A percentile compares a stretch with the other conserved stretches of the same genome.
Conservation (phyloP, 768 basidiomycete species). For the Termitomyces sp. region DNA sequence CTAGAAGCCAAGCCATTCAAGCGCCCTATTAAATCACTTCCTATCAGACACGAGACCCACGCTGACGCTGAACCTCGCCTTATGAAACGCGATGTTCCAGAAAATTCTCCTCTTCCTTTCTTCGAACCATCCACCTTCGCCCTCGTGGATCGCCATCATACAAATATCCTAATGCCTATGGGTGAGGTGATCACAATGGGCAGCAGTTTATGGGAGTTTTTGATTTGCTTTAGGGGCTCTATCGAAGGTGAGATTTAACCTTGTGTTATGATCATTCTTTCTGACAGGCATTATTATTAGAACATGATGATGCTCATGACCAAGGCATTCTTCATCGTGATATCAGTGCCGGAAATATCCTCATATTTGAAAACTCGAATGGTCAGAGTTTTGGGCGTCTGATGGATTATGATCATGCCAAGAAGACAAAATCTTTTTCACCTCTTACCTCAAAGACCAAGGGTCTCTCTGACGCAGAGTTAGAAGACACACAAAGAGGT, state of each 20-base stretch:
- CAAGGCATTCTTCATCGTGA: not conserved
- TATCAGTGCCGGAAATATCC: not conserved
- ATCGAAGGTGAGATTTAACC: not conserved
- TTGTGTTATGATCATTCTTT: not conserved
- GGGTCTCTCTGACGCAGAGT: not conserved
- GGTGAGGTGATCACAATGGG: not conserved
- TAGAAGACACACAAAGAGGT: not conserved
- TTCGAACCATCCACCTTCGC: not conserved
- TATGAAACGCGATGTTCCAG: no score
- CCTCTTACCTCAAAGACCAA: not conserved
- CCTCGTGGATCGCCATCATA: not conserved
- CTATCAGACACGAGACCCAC: no score
- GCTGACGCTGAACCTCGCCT: no score
- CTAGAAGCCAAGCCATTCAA: not conserved
- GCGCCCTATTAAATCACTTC: not conserved
- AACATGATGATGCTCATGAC: not conserved
- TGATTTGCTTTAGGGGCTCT: not conserved
- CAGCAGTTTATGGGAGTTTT: not conserved
- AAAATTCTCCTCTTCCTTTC: no score
- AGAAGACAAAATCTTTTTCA: not conserved
- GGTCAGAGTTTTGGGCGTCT: not conserved
- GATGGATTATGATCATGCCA: not conserved
- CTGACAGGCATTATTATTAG: not conserved
- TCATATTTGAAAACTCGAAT: not conserved
- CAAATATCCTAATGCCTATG: not conserved